Percentiles rank a stretch among this genome's conserved stretches.
These are phyloP conservation scores for Blastomyces gilchristii DNA, from an alignment of 2,329 filamentous ascomycete genomes.

Conservation along the genomic window DNA sequence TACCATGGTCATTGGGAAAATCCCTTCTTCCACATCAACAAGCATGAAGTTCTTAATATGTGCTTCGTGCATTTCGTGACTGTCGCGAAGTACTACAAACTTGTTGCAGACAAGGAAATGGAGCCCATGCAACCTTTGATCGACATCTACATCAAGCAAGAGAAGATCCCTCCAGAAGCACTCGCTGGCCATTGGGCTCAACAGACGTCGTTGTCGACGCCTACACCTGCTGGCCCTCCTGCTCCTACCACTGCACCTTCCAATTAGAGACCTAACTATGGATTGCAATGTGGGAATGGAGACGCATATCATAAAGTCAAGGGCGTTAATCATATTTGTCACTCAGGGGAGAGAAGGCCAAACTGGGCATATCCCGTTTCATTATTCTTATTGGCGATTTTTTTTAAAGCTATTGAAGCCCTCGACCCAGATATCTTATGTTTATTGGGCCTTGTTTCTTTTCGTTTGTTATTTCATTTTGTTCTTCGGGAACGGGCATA, in stretches of 20 bases:
- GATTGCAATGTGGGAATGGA: background rate
- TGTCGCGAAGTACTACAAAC: slow-evolving; percentile 67
- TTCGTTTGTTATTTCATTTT: slow-evolving; percentile 13
- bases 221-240: slow-evolving; percentile 13
- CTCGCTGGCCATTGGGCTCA: slow-evolving; percentile 36
- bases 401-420: background rate
- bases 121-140: slow-evolving; percentile 94
- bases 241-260: slow-evolving; percentile 10
- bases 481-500: slow-evolving; percentile 2
- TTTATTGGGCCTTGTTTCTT: slow-evolving; percentile 9
- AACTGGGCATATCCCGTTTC: background rate
- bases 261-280: background rate
- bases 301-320: slow-evolving; percentile 1
- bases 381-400: slow-evolving; percentile 1
- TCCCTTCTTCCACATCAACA: slow-evolving; percentile 71
- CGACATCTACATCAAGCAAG: slow-evolving; percentile 81
- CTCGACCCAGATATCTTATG: slow-evolving; percentile 16
- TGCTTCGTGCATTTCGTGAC: slow-evolving; percentile 79
- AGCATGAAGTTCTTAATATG: slow-evolving; percentile 63
- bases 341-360: background rate
- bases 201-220: slow-evolving; percentile 17
- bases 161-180: slow-evolving; percentile 66
- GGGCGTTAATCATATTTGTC: slow-evolving; percentile 6
- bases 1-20: slow-evolving; percentile 93
- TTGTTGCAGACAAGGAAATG: slow-evolving; percentile 79